phyloP scores from a whole-genome alignment of 176 grass and related monocot species.

The Raddia distichophylla region DNA sequence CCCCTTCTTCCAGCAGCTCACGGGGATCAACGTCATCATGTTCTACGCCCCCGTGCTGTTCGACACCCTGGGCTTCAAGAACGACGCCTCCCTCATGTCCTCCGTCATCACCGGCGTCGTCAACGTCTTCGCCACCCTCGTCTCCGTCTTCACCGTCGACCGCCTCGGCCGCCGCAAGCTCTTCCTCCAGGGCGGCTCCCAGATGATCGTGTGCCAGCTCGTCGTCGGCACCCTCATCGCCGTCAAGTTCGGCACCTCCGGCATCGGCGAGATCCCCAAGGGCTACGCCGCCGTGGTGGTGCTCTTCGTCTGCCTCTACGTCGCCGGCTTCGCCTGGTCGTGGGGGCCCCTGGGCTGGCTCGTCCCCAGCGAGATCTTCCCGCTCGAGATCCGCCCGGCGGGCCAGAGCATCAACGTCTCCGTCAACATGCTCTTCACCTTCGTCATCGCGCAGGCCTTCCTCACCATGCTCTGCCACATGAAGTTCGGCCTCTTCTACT shows the following conservation, averaged over 20 bases:
- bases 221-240: constrained; percentile 54
- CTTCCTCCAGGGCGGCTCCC: constrained; percentile 57
- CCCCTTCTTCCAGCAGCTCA: constrained; percentile 80
- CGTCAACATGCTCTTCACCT: constrained; percentile 99
- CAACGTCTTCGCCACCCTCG: constrained; percentile 64
- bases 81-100: constrained; percentile 70
- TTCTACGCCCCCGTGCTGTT: constrained; percentile 79
- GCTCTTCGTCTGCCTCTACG: constrained; percentile 89
- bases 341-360: constrained; percentile 97
- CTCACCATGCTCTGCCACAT: constrained; percentile 91
- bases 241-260: constrained; percentile 50
- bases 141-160: constrained; percentile 62
- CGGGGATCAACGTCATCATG: constrained; percentile 80
- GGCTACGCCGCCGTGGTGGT: constrained; percentile 67
- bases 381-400: constrained; percentile 88
- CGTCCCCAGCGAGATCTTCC: constrained; percentile 97
- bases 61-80: constrained; percentile 61
- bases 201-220: constrained; percentile 64
- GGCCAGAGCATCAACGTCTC: constrained; percentile 99
- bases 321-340: constrained; percentile 93
- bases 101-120: constrained; percentile 67
- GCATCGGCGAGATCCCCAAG: constrained; percentile 54
- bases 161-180: constrained; percentile 43
- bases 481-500: constrained; percentile 96
- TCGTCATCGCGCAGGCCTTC: constrained; percentile 86